Evolutionary conservation across 2,329 filamentous ascomycete species (phyloP), one percentile per base, ranked within the genome.

Genomic region (Penicillium carneum): DNA sequence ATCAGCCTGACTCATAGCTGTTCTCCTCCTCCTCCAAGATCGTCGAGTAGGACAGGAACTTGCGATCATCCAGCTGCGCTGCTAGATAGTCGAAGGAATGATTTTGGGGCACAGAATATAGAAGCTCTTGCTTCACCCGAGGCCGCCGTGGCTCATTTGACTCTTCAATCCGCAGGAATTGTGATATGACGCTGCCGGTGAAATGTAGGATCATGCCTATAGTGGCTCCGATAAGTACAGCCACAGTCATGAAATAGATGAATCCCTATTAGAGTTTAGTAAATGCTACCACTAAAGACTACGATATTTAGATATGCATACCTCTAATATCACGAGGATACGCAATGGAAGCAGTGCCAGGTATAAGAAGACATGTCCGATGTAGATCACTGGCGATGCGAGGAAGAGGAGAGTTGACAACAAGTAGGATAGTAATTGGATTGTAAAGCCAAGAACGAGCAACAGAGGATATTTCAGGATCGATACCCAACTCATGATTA

Each of bases 221-320:
- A 11, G 86, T 52, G 54, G 88, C 77, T n/a, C 91, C 91, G 54
- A 92, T 82, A 18, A 90, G 76, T 34, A 86, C 83, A 8, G 90
- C 91, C 26, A 87, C 84, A 10, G 63, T 61, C 42, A 62, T 59
- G 38, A 69, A 66, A 52, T 61, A 63, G 16, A 68, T 56, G 29
- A 72, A 65, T 33, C 61, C 62, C 67, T 65, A 10, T 14, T 6
- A 42, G 36, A 46, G 41, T 45, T 63, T 31, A 54, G 50, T 47
- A 29, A 38, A 29, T 38, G 20, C 51, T 29, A 36, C 33, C 20
- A 46, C 10, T 20, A 34, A 47, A 3, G 8, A 20, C 42, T 29
- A 55, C 29, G 2, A 26, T 38, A 38, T 29, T 11, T 1, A 42
- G 18, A n/a, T 1, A 50, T 18, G 4, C 62, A 57, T 78, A 87